Evolutionary conservation across 805 yeast species (phyloP), one percentile per base, ranked within the genome.

Genomic region (Lipomyces mesembrius): DNA sequence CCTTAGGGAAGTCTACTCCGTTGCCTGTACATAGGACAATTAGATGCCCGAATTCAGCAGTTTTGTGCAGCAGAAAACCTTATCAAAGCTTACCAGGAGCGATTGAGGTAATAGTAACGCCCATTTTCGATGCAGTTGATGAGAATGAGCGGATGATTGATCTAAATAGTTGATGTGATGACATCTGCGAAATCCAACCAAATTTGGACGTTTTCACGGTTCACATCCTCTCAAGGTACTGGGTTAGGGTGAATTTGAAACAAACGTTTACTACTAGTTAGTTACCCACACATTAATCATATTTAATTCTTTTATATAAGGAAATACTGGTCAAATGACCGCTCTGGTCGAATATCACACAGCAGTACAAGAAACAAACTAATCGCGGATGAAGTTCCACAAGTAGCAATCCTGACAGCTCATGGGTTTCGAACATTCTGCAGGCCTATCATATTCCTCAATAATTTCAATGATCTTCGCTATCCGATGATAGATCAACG

Each of bases 401-500:
- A 61, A 35, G 49, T 51, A 66, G 49, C 73, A 70, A 32, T 70
- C 72, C 8, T 20, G 57, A 57, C 73, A 70, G 17, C 56, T 57
- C 61, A 27, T 20, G 9, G 37, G 56, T 27, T 34, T 12, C 51
- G 34, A 52, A 76, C 98, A 94, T 43, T 76, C 75, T 0, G 98
- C 93, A 0, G 96, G 89, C 55, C 83, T 85, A 71, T 94, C 92
- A 77, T 93, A 92, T 2, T 79, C 83, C 73, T 82, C 76, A 14
- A 95, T 80, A 7, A 95, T 84, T 17, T 89, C 89, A 76, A 95
- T 91, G 2, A 95, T 97, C 0, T 92, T 89, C 73, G 90, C 95
- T 62, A 95, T 91, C 56, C 97, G 82, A 77, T 95, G 99, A 77
- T 94, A 92, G 69, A 90, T 82, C 77, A 95, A 79, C 73, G 89